These are phyloP conservation scores for Elasticomyces elasticus DNA, from an alignment of 495 filamentous ascomycete species.

Conservation along the genomic window DNA sequence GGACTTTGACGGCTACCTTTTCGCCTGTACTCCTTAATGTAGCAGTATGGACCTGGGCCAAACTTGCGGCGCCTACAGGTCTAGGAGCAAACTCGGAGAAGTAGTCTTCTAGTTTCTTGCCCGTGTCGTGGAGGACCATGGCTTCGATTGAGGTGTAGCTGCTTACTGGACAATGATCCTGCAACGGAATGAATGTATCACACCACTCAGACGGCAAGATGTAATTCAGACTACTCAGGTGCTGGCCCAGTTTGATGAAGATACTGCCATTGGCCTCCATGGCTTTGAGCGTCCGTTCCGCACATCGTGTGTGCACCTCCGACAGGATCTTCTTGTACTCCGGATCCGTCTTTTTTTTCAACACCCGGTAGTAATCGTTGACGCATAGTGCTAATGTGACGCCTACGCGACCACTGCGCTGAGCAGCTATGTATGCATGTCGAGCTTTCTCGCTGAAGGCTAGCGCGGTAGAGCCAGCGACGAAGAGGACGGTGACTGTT, in stretches of 20 bases:
- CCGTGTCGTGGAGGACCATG: constrained; percentile 80
- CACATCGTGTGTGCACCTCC: constrained; percentile 87
- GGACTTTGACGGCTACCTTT: constrained; percentile 95
- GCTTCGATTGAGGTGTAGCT: constrained; percentile 77
- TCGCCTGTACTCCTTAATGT: constrained; percentile 71
- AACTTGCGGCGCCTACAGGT: constrained; percentile 84
- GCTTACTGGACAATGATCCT: constrained; percentile 91
- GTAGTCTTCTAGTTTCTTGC: constrained; percentile 62
- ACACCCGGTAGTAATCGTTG: constrained; percentile 57
- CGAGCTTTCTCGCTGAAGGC: constrained; percentile 62
- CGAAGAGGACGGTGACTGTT: constrained; percentile 13
- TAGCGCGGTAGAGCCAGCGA: constrained; percentile 42
- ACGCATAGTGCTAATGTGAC: constrained; percentile 68
- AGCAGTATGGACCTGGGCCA: constrained; percentile 93
- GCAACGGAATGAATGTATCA: constrained; percentile 86
- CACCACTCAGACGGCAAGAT: constrained; percentile 92
- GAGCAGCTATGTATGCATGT: constrained; percentile 60
- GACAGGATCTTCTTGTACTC: constrained; percentile 57
- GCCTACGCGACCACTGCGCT: constrained; percentile 73
- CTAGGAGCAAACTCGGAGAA: constrained; percentile 71
- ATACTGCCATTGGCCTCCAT: constrained; percentile 94
- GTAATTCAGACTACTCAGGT: constrained; percentile 95
- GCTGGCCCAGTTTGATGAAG: constrained; percentile 96
- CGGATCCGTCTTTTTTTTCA: constrained; percentile 42
- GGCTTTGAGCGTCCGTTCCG: constrained; percentile 71